A percentile compares a stretch with the other conserved stretches of the same genome.
These are phyloP conservation scores for Ilyonectria mors-panacis DNA, from an alignment of 2,329 filamentous ascomycete genomes.

Conservation along the genomic window DNA sequence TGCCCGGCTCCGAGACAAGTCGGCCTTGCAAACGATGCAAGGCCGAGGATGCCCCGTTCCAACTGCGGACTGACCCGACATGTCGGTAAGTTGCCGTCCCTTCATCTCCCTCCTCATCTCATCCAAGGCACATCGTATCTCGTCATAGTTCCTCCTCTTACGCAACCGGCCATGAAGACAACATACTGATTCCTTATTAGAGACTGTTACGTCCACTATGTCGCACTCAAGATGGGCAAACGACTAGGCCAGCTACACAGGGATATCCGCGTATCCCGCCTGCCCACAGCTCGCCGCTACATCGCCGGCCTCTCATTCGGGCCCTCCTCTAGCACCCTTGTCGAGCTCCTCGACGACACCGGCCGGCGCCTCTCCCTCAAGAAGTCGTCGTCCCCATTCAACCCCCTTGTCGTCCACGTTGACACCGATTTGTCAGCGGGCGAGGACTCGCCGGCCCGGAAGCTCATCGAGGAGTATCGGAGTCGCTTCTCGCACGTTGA, in stretches of 20 bases:
- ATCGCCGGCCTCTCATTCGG: slow-evolving; percentile 89
- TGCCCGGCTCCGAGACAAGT: slow-evolving; percentile 40
- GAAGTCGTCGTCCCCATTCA: slow-evolving; percentile 76
- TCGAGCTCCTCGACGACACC: slow-evolving; percentile 82
- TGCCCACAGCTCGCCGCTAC: slow-evolving; percentile 62
- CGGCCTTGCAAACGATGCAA: slow-evolving; percentile 54
- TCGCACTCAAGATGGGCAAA: slow-evolving; percentile 84
- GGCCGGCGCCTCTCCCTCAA: slow-evolving; percentile 75
- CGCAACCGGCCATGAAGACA: neutral
- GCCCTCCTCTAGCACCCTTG: slow-evolving; percentile 81
- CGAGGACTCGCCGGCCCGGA: slow-evolving; percentile 53
- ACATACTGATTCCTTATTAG: slow-evolving; percentile 42
- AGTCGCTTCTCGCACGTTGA: slow-evolving; percentile 75
- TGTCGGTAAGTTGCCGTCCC: slow-evolving; percentile 48
- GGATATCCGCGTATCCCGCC: slow-evolving; percentile 58
- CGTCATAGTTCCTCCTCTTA: neutral
- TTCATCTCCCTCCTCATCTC: neutral
- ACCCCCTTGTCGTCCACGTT: slow-evolving; percentile 73
- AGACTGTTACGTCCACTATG: slow-evolving; percentile 83
- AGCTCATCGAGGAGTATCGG: slow-evolving; percentile 68
- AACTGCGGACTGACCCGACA: slow-evolving; percentile 51
- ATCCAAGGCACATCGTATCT: neutral
- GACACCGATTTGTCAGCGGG: slow-evolving; percentile 57
- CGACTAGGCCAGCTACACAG: slow-evolving; percentile 70
- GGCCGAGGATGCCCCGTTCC: slow-evolving; percentile 46